Evolutionary conservation across 164 flowering plant genomes (phyloP), one percentile per base, ranked within the genome.

Genomic region (Umbilicus rupestris): DNA sequence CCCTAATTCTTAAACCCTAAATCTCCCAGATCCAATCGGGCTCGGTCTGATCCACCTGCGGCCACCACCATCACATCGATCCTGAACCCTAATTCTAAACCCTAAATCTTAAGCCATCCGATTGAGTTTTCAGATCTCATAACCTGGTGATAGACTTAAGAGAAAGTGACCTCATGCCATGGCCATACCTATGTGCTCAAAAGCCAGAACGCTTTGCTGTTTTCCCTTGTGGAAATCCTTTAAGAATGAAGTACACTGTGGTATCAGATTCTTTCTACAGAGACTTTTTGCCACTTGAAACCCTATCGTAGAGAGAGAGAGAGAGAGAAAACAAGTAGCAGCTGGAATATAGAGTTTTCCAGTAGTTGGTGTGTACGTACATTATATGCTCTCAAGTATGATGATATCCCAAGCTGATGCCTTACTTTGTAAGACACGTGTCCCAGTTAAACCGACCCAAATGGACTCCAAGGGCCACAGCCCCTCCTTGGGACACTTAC

Each of bases 401-500:
- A n/a, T n/a, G n/a, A n/a, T n/a, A n/a, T n/a, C n/a, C n/a, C n/a
- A n/a, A n/a, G n/a, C n/a, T n/a, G n/a, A n/a, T n/a, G n/a, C n/a
- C 22, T 17, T 47, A 46, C 50, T 16, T 49, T 49, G 24, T 20
- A 52, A 28, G 16, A 52, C 31, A n/a, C 59, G 59, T 52, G 59
- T 52, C 17, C 20, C 59, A 26, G 15, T 26, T 52, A 52, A 52
- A 24, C 59, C 16, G 59, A 26, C 59, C 59, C 59, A 52, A 52
- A 52, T 52, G 59, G 59, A 24, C 59, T 52, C 59, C 31, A 52
- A 52, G 59, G 31, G 59, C 59, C 59, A 52, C 31, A 26, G 16
- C 31, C 30, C 26, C 28, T 52, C 15, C 31, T 52, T 52, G 59
- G 31, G 31, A 26, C 59, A 52, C 28, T 50, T 50, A 5, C 20